Evolutionary conservation across 1,284 basidiomycete genomes (phyloP), one percentile per base, ranked within the genome.

Genomic region (Xerocomus cyaneibrunnescens): DNA sequence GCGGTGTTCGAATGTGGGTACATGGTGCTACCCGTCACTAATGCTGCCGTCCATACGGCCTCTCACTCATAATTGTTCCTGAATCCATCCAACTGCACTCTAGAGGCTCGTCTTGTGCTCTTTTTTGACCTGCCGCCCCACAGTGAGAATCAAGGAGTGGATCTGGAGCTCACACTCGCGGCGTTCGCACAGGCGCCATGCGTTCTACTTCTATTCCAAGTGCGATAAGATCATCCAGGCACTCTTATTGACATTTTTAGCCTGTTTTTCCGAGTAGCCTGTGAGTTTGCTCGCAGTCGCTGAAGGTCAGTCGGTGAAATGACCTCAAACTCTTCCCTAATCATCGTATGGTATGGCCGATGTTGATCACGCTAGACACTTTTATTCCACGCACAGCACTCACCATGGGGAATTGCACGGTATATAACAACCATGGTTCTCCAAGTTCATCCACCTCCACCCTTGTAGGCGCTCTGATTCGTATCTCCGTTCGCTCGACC

Each of bases 341-440:
- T 0, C 9, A n/a, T n/a, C n/a, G n/a, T 4, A 7, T 8, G 13
- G 21, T 8, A 16, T 23, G 25, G 9, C 37, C 37, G 38, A 27
- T 12, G 35, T 9, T 7, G 35, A 36, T 30, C 2, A 19, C 5
- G 19, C 17, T 38, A 14, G 27, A 14, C 22, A 19, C n/a, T 16
- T 14, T 10, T 25, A 22, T 19, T 10, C 12, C 40, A 50, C 28
- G 46, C 7, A 51, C 54, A 3, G 6, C 17, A 28, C 19, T 21
- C 7, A 12, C 16, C 25, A 35, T 46, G 28, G 23, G 23, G n/a
- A 39, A 23, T 30, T 32, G 19, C 28, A 9, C 16, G 30, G 13
- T 45, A 57, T 60, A 51, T 59, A 61, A 48, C 3, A 7, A 22
- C 12, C 32, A 45, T 37, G 25, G 9, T 17, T 2, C 19, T 36